Percentiles rank a stretch among this genome's conserved stretches.
Conservation (phyloP, 2,329 filamentous ascomycete species). For the Pseudogymnoascus sp. region DNA sequence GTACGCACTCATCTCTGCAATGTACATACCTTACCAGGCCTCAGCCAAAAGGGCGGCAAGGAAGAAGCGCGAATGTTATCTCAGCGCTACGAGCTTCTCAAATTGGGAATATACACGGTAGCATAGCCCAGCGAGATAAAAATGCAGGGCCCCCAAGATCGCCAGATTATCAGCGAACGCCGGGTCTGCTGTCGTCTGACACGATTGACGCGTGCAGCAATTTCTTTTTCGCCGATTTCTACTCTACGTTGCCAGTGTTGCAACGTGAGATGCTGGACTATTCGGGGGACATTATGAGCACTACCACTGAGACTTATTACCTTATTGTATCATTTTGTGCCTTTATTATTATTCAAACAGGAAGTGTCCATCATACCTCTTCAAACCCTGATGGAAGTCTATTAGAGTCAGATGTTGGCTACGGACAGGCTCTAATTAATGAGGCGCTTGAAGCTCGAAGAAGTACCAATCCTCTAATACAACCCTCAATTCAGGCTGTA, state of each 20-base stretch:
- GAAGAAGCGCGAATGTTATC: not conserved
- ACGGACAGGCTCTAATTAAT: not conserved
- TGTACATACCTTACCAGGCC: constrained; percentile 3
- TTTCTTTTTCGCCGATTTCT: not conserved
- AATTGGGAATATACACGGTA: constrained; percentile 1
- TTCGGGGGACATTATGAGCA: not conserved
- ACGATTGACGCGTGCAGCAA: constrained; percentile 1
- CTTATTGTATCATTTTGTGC: constrained; percentile 6
- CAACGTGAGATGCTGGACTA: constrained; percentile 4
- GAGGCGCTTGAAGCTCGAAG: constrained; percentile 1
- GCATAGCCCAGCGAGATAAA: constrained; percentile 4
- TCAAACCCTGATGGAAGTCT: not conserved
- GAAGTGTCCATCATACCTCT: not conserved
- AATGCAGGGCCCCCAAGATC: not conserved
- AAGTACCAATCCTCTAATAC: not conserved
- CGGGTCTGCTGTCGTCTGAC: not conserved
- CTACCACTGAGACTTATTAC: constrained; percentile 7
- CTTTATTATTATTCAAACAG: constrained; percentile 7
- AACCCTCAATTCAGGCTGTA: not conserved
- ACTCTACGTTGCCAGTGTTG: not conserved
- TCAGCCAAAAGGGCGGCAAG: not conserved
- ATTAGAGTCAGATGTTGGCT: constrained; percentile 1
- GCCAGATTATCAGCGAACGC: not conserved
- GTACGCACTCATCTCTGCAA: not conserved
- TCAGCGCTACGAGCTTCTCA: not conserved